Evolutionary conservation across 495 filamentous ascomycete species (phyloP).

Genomic region (Penicillium cinerascens): DNA sequence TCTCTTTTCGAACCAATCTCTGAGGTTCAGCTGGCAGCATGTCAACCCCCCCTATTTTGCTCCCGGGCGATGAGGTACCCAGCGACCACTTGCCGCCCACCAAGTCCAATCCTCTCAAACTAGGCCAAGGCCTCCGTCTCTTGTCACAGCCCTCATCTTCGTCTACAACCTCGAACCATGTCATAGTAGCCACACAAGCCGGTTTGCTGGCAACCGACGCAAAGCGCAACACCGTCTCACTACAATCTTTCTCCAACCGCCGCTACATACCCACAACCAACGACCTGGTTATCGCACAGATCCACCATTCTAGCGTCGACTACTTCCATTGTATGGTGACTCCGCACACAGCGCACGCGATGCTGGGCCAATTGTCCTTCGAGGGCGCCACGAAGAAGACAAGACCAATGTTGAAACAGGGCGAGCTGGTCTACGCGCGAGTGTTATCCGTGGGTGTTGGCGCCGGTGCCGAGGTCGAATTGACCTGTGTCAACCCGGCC

Average conservation of each 20-base stretch:
- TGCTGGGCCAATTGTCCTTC: conserved; percentile 84
- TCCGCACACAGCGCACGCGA: conserved; percentile 67
- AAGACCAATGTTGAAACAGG: conserved; percentile 67
- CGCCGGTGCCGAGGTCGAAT: conserved; percentile 79
- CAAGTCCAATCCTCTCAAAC: conserved; percentile 65
- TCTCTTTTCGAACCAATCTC: background rate
- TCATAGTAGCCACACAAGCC: conserved; percentile 71
- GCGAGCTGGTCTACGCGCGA: conserved; percentile 83
- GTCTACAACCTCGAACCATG: conserved; percentile 22
- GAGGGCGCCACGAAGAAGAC: conserved; percentile 91
- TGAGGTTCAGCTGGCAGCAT: conserved; percentile 15
- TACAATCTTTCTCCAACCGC: conserved; percentile 36
- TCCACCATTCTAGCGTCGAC: conserved; percentile 72
- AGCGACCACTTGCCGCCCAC: conserved; percentile 54
- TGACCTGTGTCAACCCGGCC: conserved; percentile 79
- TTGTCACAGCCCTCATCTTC: conserved; percentile 32
- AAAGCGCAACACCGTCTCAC: conserved; percentile 59
- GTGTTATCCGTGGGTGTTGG: conserved; percentile 63
- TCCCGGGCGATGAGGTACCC: conserved; percentile 78
- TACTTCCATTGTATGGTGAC: conserved; percentile 69
- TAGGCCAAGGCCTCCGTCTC: conserved; percentile 76
- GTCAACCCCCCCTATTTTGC: conserved; percentile 51
- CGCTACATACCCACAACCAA: conserved; percentile 74
- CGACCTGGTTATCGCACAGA: conserved; percentile 81
- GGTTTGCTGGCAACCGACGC: conserved; percentile 72